A percentile compares a stretch with the other conserved stretches of the same genome.
phyloP scores from a whole-genome alignment of 768 basidiomycete genomes.

The Suillus bovinus region DNA sequence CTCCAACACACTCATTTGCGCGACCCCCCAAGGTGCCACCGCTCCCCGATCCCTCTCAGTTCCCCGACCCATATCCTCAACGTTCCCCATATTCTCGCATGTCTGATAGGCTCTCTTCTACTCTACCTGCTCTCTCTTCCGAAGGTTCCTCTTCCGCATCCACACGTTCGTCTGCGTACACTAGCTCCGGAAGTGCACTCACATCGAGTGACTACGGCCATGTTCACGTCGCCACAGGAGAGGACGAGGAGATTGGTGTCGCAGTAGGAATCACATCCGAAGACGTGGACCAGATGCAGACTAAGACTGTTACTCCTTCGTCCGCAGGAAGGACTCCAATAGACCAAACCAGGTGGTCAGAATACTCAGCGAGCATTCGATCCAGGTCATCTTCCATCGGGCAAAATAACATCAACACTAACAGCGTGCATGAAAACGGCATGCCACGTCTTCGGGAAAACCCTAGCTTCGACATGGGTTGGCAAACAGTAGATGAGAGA shows the following conservation, averaged over 20 bases:
- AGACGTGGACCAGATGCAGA: conserved; percentile 59
- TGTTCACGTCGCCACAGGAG: conserved; percentile 63
- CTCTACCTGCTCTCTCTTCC: conserved; percentile 65
- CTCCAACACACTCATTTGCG: conserved; percentile 38
- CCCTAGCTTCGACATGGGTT: conserved; percentile 75
- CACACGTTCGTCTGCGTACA: conserved; percentile 77
- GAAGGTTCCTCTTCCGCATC: conserved; percentile 70
- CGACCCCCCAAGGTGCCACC: conserved; percentile 45
- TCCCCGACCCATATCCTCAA: conserved; percentile 72
- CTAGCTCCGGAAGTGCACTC: conserved; percentile 64
- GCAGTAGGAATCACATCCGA: conserved; percentile 67
- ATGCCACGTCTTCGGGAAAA: conserved; percentile 55
- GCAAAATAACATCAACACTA: conserved; percentile 43
- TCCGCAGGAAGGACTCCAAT: conserved; percentile 52
- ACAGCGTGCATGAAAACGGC: conserved; percentile 40
- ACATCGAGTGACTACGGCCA: conserved; percentile 62
- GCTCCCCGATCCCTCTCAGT: conserved; percentile 65
- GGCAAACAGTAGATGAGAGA: conserved; percentile 72
- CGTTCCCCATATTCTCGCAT: conserved; percentile 46
- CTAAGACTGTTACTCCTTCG: conserved; percentile 46
- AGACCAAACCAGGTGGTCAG: conserved; percentile 76
- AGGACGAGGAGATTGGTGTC: conserved; percentile 52
- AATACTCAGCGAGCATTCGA: conserved; percentile 61
- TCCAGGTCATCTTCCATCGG: conserved; percentile 72
- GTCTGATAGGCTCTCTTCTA: conserved; percentile 35